phyloP scores from a whole-genome alignment of 208 protist genomes.

The Crithidia thermophila region DNA sequence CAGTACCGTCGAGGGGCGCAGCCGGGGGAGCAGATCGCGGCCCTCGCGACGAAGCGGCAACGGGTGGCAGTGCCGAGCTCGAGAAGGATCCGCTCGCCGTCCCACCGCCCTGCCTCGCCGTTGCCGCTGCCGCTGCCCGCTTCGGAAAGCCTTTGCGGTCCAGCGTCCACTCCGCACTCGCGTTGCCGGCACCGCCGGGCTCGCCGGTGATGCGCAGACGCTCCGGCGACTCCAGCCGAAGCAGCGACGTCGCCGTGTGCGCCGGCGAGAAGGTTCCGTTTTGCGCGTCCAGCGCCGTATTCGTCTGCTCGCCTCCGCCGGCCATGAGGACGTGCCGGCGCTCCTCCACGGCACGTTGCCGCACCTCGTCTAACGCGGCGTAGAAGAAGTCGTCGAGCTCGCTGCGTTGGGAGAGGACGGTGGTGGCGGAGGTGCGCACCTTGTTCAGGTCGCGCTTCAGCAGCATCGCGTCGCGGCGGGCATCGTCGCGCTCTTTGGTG shows the following conservation, averaged over 20 bases:
- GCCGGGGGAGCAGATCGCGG: neutral
- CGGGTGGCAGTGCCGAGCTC: neutral
- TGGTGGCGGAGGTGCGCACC: conserved; percentile 52
- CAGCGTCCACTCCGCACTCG: conserved; percentile 2
- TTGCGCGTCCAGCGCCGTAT: neutral
- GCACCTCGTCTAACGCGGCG: conserved; percentile 80
- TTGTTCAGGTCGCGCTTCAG: conserved; percentile 62
- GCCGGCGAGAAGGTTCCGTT: neutral
- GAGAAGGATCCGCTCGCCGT: neutral
- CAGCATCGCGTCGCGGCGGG: conserved; percentile 44
- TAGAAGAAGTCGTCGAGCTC: conserved; percentile 91
- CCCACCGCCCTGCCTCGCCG: neutral
- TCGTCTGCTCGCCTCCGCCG: neutral
- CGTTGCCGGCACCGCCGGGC: neutral
- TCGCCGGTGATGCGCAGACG: conserved; percentile 52
- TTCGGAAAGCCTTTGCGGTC: conserved; percentile 28
- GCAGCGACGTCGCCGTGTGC: conserved; percentile 37
- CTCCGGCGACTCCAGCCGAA: conserved; percentile 51
- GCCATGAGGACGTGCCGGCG: conserved; percentile 28
- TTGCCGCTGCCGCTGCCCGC: neutral
- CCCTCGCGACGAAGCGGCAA: neutral
- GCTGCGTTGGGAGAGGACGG: conserved; percentile 67
- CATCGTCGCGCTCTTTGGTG: conserved; percentile 62
- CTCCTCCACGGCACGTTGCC: conserved; percentile 58
- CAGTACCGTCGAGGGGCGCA: neutral